These are phyloP conservation scores for Fusarium luffae DNA, from an alignment of 2,329 filamentous ascomycete genomes.

Conservation along the genomic window DNA sequence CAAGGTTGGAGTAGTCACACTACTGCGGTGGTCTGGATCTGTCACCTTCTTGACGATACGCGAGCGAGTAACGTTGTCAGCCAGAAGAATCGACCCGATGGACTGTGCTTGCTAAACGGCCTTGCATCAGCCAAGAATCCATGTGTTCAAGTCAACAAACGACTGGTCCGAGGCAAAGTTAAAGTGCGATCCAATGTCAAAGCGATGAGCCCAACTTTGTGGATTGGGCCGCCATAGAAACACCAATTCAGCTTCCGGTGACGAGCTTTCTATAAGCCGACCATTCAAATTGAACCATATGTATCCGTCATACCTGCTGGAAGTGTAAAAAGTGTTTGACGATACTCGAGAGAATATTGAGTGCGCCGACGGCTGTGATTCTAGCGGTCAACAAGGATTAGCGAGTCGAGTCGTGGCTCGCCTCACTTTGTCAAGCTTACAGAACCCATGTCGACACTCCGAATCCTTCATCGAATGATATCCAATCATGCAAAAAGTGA, in stretches of 20 bases:
- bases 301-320: background rate
- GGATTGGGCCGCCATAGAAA: slow-evolving; percentile 24
- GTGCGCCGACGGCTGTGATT: slow-evolving; percentile 8
- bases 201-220: slow-evolving; percentile 10
- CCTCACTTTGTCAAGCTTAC: slow-evolving; percentile 23
- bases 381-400: background rate
- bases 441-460: background rate
- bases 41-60: slow-evolving; percentile 1
- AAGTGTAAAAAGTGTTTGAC: background rate
- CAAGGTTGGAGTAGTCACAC: background rate
- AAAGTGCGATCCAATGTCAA: background rate
- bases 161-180: too few relatives aligned
- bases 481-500: slow-evolving; percentile 9
- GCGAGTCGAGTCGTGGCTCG: slow-evolving; percentile 13
- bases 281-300: background rate
- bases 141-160: background rate
- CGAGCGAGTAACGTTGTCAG: background rate
- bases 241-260: background rate
- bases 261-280: background rate
- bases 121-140: background rate
- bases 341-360: background rate
- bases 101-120: background rate
- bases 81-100: background rate
- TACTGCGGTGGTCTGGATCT: background rate
- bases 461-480: background rate